Evolutionary conservation across 1,284 basidiomycete genomes (phyloP).

Genomic region (Marasmius fiardii): DNA sequence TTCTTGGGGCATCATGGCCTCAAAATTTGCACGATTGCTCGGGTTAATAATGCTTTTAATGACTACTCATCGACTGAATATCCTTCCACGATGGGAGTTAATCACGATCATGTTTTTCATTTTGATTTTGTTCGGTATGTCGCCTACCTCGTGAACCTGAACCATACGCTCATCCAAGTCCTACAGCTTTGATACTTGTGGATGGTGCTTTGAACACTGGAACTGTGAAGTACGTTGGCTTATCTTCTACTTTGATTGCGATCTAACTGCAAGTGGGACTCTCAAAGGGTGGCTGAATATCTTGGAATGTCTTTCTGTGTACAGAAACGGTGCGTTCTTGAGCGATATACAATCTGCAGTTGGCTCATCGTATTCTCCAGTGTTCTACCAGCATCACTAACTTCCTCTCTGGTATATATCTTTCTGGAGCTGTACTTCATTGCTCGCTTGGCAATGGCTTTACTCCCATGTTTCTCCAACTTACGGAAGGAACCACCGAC

Average conservation of each 20-base stretch:
- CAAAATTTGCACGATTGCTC: not conserved
- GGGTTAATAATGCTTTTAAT: not conserved
- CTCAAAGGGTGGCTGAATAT: not conserved
- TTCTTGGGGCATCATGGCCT: not conserved
- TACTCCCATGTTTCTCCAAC: not conserved
- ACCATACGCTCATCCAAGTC: not conserved
- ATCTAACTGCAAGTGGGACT: not conserved
- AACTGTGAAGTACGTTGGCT: not conserved
- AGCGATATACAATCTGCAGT: too few relatives aligned
- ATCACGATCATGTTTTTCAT: not conserved
- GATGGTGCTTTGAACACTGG: constrained; percentile 1
- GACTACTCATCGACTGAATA: not conserved
- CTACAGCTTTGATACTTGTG: not conserved
- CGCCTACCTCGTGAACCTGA: not conserved
- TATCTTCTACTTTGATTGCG: not conserved
- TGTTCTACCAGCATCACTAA: not conserved
- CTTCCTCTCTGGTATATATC: not conserved
- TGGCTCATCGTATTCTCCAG: not conserved
- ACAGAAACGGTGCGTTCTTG: not conserved
- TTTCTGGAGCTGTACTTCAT: constrained; percentile 1
- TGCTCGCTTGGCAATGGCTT: not conserved
- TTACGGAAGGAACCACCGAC: not conserved
- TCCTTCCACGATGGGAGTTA: not conserved
- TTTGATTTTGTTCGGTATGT: not conserved
- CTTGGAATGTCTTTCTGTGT: not conserved